Conservation (phyloP, 2,329 filamentous ascomycete genomes). For the Fusarium acutatum region DNA sequence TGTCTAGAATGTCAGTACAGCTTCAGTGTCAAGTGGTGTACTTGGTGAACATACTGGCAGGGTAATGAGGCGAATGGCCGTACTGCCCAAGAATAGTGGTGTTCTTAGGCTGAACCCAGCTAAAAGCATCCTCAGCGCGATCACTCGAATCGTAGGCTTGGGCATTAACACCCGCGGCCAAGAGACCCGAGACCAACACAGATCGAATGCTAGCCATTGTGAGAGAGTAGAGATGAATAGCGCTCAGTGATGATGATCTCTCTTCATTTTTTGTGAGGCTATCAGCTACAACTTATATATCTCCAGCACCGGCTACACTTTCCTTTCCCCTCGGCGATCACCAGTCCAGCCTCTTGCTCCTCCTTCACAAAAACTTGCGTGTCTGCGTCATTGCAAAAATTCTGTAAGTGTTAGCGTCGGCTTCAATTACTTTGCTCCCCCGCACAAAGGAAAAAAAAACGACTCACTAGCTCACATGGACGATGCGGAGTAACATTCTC, state of each 20-base stretch:
- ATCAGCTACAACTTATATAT: slow-evolving; percentile 21
- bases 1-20: slow-evolving; percentile 41
- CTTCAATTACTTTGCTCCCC: background rate
- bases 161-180: slow-evolving; percentile 40
- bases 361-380: background rate
- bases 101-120: slow-evolving; percentile 52
- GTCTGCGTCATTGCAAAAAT: slow-evolving; percentile 28
- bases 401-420: background rate
- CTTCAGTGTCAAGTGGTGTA: background rate
- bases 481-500: slow-evolving; percentile 6
- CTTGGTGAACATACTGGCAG: slow-evolving; percentile 46
- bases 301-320: background rate
- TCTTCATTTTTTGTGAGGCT: background rate
- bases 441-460: background rate
- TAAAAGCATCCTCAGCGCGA: slow-evolving; percentile 45
- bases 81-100: slow-evolving; percentile 52
- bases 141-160: slow-evolving; percentile 40
- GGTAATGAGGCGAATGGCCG: slow-evolving; percentile 49
- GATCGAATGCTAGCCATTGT: slow-evolving; percentile 37
- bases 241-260: slow-evolving; percentile 10
- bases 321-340: background rate
- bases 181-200: slow-evolving; percentile 51
- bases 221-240: background rate
- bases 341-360: background rate
- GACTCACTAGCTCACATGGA: background rate